Conservation (phyloP, 345 rosid genomes). For the Rubroshorea leprosula region DNA sequence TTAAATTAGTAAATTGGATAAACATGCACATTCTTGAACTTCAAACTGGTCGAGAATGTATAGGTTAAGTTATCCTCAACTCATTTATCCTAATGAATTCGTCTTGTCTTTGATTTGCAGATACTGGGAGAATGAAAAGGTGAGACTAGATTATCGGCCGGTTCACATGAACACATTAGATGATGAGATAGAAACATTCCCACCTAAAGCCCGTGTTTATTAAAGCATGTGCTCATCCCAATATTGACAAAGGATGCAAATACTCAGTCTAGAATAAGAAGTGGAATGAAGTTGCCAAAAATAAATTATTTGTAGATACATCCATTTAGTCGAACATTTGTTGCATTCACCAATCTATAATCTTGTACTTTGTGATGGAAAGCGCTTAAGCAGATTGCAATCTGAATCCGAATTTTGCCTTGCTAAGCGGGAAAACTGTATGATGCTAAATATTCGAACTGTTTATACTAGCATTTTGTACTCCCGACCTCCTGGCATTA, state of each 20-base stretch:
- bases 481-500: too few species aligned
- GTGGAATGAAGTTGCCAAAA: slow-evolving; percentile 25
- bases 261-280: slow-evolving; percentile 8
- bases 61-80: background rate
- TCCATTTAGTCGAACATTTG: too few species aligned
- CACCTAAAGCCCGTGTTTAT: slow-evolving; percentile 97
- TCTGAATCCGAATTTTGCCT: background rate
- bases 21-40: background rate
- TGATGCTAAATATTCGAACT: too few species aligned
- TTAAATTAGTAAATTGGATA: too few species aligned
- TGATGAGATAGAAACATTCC: slow-evolving; percentile 77
- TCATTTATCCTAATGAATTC: background rate
- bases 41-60: background rate
- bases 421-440: too few species aligned
- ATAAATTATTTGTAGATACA: background rate
- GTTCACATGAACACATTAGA: slow-evolving; percentile 97
- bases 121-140: slow-evolving; percentile 92
- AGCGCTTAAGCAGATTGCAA: background rate
- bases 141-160: slow-evolving; percentile 84
- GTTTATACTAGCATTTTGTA: too few species aligned
- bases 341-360: background rate
- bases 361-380: background rate
- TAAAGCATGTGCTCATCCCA: slow-evolving; percentile 24
- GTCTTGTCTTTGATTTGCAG: slow-evolving; percentile 29
- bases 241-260: background rate